A percentile compares a stretch with the other conserved stretches of the same genome.
These are phyloP conservation scores for Suillus luteus DNA, from an alignment of 768 basidiomycete genomes.

Conservation along the genomic window DNA sequence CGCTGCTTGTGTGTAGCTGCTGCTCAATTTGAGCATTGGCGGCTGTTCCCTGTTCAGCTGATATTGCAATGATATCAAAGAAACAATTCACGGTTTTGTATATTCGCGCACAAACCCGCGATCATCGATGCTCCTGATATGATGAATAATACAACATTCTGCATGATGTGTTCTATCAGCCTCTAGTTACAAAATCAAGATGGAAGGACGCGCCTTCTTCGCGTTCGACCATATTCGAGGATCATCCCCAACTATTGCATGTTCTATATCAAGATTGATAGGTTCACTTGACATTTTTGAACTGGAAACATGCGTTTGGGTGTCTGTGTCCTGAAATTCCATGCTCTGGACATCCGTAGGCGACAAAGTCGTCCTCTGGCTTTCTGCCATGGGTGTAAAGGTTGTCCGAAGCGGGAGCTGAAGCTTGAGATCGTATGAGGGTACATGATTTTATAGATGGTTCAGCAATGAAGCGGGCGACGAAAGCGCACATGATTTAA, in stretches of 20 bases:
- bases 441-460: constrained; percentile 1
- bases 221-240: constrained; percentile 58
- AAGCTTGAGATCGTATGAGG: not conserved
- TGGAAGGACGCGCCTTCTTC: constrained; percentile 47
- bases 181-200: not conserved
- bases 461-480: not conserved
- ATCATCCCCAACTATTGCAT: constrained; percentile 52
- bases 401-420: not conserved
- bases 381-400: constrained; percentile 10
- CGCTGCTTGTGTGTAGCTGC: constrained; percentile 59
- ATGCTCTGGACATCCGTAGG: not conserved
- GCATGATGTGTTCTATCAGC: not conserved
- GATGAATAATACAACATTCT: constrained; percentile 29
- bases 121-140: constrained; percentile 34
- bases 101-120: constrained; percentile 26
- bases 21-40: constrained; percentile 65
- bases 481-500: not conserved
- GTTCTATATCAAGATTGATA: constrained; percentile 35
- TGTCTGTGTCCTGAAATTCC: not conserved
- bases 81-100: constrained; percentile 31
- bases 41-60: constrained; percentile 41
- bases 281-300: not conserved
- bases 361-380: constrained; percentile 10
- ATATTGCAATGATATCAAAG: not conserved
- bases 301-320: not conserved